These are phyloP conservation scores for Neurospora hispaniola DNA, from an alignment of 495 filamentous ascomycete species.

Conservation along the genomic window DNA sequence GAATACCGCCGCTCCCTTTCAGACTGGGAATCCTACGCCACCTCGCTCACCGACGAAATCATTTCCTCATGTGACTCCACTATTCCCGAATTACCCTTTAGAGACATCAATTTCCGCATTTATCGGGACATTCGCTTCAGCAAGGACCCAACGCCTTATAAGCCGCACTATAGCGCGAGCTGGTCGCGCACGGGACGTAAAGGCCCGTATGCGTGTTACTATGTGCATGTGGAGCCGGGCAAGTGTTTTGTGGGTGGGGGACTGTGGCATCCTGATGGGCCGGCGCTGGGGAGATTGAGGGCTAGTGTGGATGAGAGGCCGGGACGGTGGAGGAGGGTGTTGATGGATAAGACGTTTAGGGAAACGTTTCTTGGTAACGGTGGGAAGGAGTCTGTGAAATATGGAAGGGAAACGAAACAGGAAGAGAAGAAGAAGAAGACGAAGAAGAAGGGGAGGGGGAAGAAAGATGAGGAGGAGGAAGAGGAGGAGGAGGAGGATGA, in stretches of 20 bases:
- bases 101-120: slow-evolving; percentile 80
- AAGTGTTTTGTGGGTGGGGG: slow-evolving; percentile 54
- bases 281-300: slow-evolving; percentile 52
- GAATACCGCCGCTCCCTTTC: slow-evolving; percentile 66
- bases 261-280: slow-evolving; percentile 62
- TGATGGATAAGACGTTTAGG: slow-evolving; percentile 47
- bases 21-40: slow-evolving; percentile 70
- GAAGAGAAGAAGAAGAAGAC: background rate
- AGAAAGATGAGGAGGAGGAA: background rate
- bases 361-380: slow-evolving; percentile 49
- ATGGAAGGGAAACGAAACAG: no score
- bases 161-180: slow-evolving; percentile 74
- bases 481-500: background rate
- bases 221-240: slow-evolving; percentile 40
- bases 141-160: slow-evolving; percentile 76
- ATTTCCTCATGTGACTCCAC: slow-evolving; percentile 55
- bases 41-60: slow-evolving; percentile 57
- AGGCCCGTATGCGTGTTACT: slow-evolving; percentile 78
- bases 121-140: slow-evolving; percentile 73
- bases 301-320: slow-evolving; percentile 62
- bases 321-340: slow-evolving; percentile 50
- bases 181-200: slow-evolving; percentile 82
- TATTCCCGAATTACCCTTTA: slow-evolving; percentile 70
- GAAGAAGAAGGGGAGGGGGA: background rate
- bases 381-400: slow-evolving; percentile 5